A percentile compares a stretch with the other conserved stretches of the same genome.
Evolutionary conservation across 495 filamentous ascomycete genomes (phyloP).

Genomic region (Aspergillus olivimuriae): DNA sequence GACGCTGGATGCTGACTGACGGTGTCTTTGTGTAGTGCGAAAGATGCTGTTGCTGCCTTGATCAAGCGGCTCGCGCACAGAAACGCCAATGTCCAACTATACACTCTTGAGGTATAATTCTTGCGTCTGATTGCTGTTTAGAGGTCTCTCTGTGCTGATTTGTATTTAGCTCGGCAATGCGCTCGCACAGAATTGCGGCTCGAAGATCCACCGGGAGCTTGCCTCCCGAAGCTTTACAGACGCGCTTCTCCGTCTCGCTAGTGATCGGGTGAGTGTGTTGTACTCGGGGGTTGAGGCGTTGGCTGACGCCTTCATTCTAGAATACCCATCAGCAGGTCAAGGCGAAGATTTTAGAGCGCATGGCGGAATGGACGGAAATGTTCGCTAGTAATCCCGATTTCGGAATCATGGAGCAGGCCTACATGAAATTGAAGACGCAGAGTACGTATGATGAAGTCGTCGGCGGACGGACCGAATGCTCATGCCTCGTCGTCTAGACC

Average conservation of each 20-base stretch:
- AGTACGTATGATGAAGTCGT: constrained; percentile 39
- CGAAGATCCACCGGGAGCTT: constrained; percentile 86
- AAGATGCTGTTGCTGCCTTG: constrained; percentile 88
- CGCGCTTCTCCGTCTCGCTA: constrained; percentile 81
- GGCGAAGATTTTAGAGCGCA: constrained; percentile 91
- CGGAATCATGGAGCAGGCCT: constrained; percentile 96
- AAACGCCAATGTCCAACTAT: constrained; percentile 98
- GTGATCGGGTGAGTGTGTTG: constrained; percentile 56
- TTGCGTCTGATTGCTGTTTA: not conserved
- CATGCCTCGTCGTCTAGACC: constrained; percentile 48
- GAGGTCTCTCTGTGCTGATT: not conserved
- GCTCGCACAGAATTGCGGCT: constrained; percentile 89
- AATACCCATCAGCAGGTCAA: constrained; percentile 97
- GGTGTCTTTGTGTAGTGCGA: constrained; percentile 47
- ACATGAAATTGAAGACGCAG: constrained; percentile 75
- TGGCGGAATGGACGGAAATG: constrained; percentile 95
- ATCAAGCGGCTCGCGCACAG: constrained; percentile 95
- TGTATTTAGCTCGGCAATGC: constrained; percentile 69
- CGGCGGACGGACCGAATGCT: not conserved
- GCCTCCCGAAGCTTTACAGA: constrained; percentile 95
- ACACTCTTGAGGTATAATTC: constrained; percentile 77
- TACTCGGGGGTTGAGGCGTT: not conserved
- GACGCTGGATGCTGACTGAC: constrained; percentile 12
- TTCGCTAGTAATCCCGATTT: constrained; percentile 86
- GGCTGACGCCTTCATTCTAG: constrained; percentile 21